These are phyloP conservation scores for Beta macrorhiza DNA, from an alignment of 179 eudicot genomes.

Conservation along the genomic window DNA sequence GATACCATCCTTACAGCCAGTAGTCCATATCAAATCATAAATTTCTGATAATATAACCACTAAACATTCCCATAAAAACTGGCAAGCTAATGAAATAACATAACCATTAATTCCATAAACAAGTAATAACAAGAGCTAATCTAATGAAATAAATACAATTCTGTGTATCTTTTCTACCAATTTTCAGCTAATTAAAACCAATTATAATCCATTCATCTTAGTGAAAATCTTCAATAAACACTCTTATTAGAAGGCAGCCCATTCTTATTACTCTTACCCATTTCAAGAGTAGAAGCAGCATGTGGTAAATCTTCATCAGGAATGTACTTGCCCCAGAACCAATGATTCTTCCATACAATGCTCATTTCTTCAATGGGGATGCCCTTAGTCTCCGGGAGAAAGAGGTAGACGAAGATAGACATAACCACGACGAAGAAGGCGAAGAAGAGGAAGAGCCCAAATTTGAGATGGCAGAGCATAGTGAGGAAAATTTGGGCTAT, in stretches of 20 bases:
- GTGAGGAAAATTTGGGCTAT: conserved; percentile 39
- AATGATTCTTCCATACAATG: conserved; percentile 39
- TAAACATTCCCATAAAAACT: background rate
- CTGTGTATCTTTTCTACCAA: background rate
- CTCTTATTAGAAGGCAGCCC: conserved; percentile 19
- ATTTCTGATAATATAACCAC: background rate
- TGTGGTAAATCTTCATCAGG: conserved; percentile 30
- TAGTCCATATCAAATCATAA: background rate
- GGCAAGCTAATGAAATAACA: background rate
- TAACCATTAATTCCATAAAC: background rate
- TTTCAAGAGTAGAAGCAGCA: conserved; percentile 24
- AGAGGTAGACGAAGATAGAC: conserved; percentile 37
- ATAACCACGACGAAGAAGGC: conserved; percentile 36
- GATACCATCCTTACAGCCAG: conserved; percentile 5
- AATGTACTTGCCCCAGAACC: conserved; percentile 40
- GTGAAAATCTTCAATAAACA: conserved; percentile 13
- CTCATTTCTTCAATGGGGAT: conserved; percentile 47
- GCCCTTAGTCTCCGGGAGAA: conserved; percentile 44
- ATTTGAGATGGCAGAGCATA: conserved; percentile 45
- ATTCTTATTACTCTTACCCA: conserved; percentile 17
- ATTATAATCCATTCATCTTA: background rate
- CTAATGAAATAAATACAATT: conserved; percentile 17
- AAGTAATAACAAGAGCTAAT: background rate
- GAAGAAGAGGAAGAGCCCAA: conserved; percentile 45
- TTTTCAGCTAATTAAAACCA: background rate